These are phyloP conservation scores for Paracamarosporium sp. DNA, from an alignment of 2,329 filamentous ascomycete genomes.

Conservation along the genomic window DNA sequence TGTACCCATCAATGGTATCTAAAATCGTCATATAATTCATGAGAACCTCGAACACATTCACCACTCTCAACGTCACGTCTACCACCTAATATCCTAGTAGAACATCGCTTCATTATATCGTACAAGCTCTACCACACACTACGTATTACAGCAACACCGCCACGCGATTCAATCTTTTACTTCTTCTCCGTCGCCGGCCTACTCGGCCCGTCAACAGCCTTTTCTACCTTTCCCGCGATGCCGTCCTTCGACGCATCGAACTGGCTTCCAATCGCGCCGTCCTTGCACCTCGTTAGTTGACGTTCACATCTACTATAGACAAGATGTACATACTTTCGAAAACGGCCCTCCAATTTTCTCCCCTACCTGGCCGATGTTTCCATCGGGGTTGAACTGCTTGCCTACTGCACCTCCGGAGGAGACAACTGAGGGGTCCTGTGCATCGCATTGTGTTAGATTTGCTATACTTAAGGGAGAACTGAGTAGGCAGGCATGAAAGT, in stretches of 20 bases:
- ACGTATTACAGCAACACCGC: too few species aligned
- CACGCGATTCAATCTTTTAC: background rate
- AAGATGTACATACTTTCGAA: slow-evolving; percentile 31
- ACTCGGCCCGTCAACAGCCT: slow-evolving; percentile 37
- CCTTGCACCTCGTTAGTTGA: slow-evolving; percentile 15
- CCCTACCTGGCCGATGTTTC: slow-evolving; percentile 56
- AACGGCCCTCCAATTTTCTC: slow-evolving; percentile 52
- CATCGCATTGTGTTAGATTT: background rate
- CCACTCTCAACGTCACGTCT: too few species aligned
- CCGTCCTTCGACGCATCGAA: slow-evolving; percentile 57
- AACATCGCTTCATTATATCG: too few species aligned
- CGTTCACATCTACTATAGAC: background rate
- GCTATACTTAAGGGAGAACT: background rate
- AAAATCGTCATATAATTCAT: too few species aligned
- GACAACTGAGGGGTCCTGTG: slow-evolving; percentile 40
- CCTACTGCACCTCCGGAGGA: slow-evolving; percentile 58
- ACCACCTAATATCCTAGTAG: too few species aligned
- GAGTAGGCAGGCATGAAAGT: background rate
- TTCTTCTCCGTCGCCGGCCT: slow-evolving; percentile 9
- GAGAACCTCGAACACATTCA: too few species aligned
- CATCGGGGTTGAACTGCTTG: slow-evolving; percentile 57
- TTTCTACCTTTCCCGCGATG: slow-evolving; percentile 60
- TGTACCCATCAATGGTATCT: too few species aligned
- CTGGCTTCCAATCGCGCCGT: slow-evolving; percentile 59
- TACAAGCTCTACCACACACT: too few species aligned